Evolutionary conservation across 164 flowering plant species (phyloP).

Genomic region (Dillenia turbinata): DNA sequence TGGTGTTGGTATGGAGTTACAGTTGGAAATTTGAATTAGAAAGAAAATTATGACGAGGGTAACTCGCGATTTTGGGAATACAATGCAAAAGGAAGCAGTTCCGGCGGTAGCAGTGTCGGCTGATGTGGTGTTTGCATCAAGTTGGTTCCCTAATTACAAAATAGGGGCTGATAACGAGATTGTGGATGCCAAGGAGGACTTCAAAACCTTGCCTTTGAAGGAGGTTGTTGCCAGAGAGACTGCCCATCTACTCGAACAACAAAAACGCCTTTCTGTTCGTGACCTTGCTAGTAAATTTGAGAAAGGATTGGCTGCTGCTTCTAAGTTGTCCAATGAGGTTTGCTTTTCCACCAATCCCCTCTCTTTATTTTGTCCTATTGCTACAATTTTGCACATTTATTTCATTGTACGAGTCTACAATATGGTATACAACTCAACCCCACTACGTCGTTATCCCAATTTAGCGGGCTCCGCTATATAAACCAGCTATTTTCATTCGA

Average conservation of each 20-base stretch:
- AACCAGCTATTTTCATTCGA: too few relatives aligned
- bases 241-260: slow-evolving; percentile 75
- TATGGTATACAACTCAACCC: too few relatives aligned
- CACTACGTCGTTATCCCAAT: too few relatives aligned
- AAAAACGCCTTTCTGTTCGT: slow-evolving; percentile 91
- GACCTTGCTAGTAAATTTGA: slow-evolving; percentile 96
- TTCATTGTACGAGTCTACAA: not conserved
- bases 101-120: slow-evolving; percentile 66
- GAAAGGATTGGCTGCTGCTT: slow-evolving; percentile 85
- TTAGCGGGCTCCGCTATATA: too few relatives aligned
- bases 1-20: slow-evolving; percentile 1
- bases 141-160: slow-evolving; percentile 74
- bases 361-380: too few relatives aligned
- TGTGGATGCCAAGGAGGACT: slow-evolving; percentile 61
- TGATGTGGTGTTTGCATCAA: slow-evolving; percentile 73
- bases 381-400: not conserved
- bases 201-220: slow-evolving; percentile 53
- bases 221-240: slow-evolving; percentile 84
- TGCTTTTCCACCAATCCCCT: not conserved
- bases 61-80: slow-evolving; percentile 54
- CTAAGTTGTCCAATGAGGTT: slow-evolving; percentile 91
- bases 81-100: slow-evolving; percentile 44
- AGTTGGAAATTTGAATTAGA: slow-evolving; percentile 10
- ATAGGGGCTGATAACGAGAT: slow-evolving; percentile 70
- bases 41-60: slow-evolving; percentile 53